Conservation (phyloP, 768 basidiomycete species). For the Suillus spraguei region DNA sequence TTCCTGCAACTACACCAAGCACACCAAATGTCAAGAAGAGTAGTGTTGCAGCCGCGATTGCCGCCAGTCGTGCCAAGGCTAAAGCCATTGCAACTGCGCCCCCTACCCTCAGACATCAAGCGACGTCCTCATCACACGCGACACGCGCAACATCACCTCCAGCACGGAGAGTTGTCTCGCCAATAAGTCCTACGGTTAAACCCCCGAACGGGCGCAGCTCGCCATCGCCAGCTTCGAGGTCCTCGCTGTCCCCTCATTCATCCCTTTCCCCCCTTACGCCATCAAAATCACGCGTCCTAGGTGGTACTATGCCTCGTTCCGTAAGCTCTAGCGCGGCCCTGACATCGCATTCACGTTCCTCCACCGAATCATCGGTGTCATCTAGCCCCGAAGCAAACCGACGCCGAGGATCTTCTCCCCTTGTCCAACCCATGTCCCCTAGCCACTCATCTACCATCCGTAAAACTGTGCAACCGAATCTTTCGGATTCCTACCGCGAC, state of each 20-base stretch:
- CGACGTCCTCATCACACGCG: constrained; percentile 69
- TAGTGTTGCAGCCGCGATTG: constrained; percentile 84
- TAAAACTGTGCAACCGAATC: constrained; percentile 39
- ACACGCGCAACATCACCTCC: constrained; percentile 45
- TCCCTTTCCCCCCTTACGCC: constrained; percentile 49
- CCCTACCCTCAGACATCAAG: constrained; percentile 78
- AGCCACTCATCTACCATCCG: constrained; percentile 39
- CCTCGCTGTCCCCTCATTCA: constrained; percentile 50
- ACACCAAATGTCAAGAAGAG: constrained; percentile 72
- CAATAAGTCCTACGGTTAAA: constrained; percentile 44
- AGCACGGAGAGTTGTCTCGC: constrained; percentile 40
- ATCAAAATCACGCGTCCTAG: constrained; percentile 44
- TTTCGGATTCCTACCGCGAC: constrained; percentile 37
- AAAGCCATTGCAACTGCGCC: constrained; percentile 83
- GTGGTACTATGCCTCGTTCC: constrained; percentile 43
- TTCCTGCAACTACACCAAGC: constrained; percentile 43
- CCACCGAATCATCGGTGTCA: constrained; percentile 42
- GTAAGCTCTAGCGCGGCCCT: constrained; percentile 37
- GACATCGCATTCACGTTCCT: constrained; percentile 45
- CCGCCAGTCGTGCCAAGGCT: constrained; percentile 87
- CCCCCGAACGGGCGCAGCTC: constrained; percentile 44
- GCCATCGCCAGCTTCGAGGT: constrained; percentile 41
- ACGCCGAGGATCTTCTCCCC: constrained; percentile 53
- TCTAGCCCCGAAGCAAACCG: constrained; percentile 31
- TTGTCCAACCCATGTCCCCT: constrained; percentile 35